phyloP scores from a whole-genome alignment of 768 basidiomycete genomes.

The Suillus hirtellus region DNA sequence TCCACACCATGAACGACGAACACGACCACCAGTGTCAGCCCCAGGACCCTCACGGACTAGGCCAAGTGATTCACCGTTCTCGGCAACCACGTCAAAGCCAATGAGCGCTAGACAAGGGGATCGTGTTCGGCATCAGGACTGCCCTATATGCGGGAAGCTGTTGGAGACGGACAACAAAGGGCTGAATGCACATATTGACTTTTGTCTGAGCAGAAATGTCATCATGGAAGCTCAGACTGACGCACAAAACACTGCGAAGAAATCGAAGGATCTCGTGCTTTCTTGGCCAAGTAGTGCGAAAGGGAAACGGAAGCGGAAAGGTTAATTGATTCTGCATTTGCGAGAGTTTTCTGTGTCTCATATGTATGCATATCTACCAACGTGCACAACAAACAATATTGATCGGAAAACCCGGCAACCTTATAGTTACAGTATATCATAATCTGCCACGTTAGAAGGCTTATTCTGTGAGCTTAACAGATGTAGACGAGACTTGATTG shows the following conservation, averaged over 20 bases:
- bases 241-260: slow-evolving; percentile 22
- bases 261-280: slow-evolving; percentile 6
- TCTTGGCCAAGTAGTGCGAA: slow-evolving; percentile 4
- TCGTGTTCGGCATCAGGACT: slow-evolving; percentile 39
- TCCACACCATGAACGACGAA: slow-evolving; percentile 14
- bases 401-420: not conserved
- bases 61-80: slow-evolving; percentile 6
- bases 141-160: slow-evolving; percentile 70
- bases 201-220: slow-evolving; percentile 77
- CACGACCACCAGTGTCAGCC: slow-evolving; percentile 28
- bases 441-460: not conserved
- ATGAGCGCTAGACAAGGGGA: slow-evolving; percentile 6
- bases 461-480: not conserved
- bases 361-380: not conserved
- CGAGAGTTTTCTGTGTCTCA: not conserved
- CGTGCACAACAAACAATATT: not conserved
- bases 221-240: slow-evolving; percentile 67
- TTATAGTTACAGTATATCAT: not conserved
- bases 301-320: slow-evolving; percentile 22
- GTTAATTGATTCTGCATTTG: not conserved
- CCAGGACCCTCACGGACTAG: slow-evolving; percentile 21
- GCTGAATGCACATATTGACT: slow-evolving; percentile 87
- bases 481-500: slow-evolving; percentile 50
- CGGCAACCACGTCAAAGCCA: slow-evolving; percentile 6
- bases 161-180: slow-evolving; percentile 72